Evolutionary conservation across 1,139 yeast genomes (phyloP).

Genomic region (Eremothecium cymbalariae): DNA sequence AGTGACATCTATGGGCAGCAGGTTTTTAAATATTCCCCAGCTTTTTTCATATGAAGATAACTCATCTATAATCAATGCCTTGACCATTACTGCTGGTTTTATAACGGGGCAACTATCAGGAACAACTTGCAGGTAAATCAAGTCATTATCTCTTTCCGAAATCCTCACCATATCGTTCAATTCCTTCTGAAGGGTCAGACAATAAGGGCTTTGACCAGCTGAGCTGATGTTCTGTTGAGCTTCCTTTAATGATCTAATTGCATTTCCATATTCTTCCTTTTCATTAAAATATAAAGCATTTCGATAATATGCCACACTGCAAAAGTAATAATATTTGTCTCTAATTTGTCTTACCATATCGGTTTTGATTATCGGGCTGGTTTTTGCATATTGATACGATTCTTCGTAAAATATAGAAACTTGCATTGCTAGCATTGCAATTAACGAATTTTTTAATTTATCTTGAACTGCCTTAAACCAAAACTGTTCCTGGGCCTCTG

Average conservation of each 20-base stretch:
- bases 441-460: constrained; percentile 50
- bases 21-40: constrained; percentile 41
- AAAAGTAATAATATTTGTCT: constrained; percentile 45
- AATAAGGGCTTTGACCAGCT: constrained; percentile 41
- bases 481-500: constrained; percentile 81
- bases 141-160: constrained; percentile 73
- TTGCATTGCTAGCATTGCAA: constrained; percentile 58
- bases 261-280: constrained; percentile 52
- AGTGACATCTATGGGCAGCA: constrained; percentile 60
- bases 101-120: constrained; percentile 47
- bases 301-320: constrained; percentile 63
- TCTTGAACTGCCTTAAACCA: constrained; percentile 67
- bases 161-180: constrained; percentile 42
- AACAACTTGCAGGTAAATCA: constrained; percentile 61
- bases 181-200: constrained; percentile 38
- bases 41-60: constrained; percentile 19
- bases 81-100: constrained; percentile 49
- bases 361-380: constrained; percentile 45
- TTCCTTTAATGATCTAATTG: constrained; percentile 28
- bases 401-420: constrained; percentile 49
- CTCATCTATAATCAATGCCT: constrained; percentile 39
- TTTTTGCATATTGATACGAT: constrained; percentile 40
- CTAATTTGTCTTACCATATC: constrained; percentile 66
- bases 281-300: constrained; percentile 45
- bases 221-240: constrained; percentile 39